Conservation (phyloP, 2,329 filamentous ascomycete genomes). For the Fusarium nodosum region DNA sequence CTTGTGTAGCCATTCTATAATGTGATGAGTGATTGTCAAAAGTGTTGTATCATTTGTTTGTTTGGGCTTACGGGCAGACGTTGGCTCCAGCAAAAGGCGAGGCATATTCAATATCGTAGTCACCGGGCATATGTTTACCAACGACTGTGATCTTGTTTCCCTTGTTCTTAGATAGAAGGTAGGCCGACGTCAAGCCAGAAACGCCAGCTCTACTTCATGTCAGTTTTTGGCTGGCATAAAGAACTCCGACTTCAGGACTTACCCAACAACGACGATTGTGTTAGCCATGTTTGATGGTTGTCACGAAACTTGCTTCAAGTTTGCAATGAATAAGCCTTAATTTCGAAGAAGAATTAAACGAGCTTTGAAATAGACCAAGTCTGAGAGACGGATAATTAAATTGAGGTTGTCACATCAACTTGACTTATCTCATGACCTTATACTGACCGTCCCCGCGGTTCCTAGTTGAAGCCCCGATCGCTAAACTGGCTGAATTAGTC, state of each 20-base stretch:
- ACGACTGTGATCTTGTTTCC: constrained; percentile 73
- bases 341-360: neutral
- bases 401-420: constrained; percentile 24
- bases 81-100: constrained; percentile 93
- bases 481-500: constrained; percentile 7
- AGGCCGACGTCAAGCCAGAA: constrained; percentile 64
- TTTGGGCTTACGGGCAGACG: constrained; percentile 74
- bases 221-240: constrained; percentile 5
- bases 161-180: constrained; percentile 62
- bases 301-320: neutral
- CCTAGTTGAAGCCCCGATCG: constrained; percentile 37
- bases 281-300: constrained; percentile 48
- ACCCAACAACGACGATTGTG: constrained; percentile 55
- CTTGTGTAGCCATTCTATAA: constrained; percentile 59
- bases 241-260: constrained; percentile 25
- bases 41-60: neutral
- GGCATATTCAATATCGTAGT: constrained; percentile 91
- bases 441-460: constrained; percentile 19
- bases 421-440: constrained; percentile 14
- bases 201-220: constrained; percentile 60
- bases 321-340: neutral
- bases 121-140: constrained; percentile 92
- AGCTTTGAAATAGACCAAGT: neutral
- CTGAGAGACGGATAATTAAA: neutral
- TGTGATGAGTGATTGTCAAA: constrained; percentile 8